Percentiles rank a stretch among this genome's conserved stretches.
Conservation (phyloP, 2,329 filamentous ascomycete genomes). For the Colletotrichum coccodes region DNA sequence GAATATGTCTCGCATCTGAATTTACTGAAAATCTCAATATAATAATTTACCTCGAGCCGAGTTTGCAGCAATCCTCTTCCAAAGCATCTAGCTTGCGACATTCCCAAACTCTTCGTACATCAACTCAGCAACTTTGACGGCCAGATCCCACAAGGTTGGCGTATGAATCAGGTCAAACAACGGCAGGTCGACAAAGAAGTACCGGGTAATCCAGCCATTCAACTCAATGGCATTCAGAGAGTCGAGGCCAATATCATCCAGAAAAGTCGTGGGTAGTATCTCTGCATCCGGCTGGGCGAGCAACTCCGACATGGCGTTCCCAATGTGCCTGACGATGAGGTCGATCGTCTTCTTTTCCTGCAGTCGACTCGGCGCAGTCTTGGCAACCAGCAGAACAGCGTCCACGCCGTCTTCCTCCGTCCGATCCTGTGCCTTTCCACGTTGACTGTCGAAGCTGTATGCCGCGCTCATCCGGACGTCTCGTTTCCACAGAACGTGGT, state of each 20-base stretch:
- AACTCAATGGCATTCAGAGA: slow-evolving; percentile 6
- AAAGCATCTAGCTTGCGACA: too few species aligned
- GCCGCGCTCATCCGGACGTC: background rate
- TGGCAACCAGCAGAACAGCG: background rate
- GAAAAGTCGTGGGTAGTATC: background rate
- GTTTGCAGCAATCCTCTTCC: too few species aligned
- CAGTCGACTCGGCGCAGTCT: background rate
- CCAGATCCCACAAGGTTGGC: background rate
- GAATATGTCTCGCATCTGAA: too few species aligned
- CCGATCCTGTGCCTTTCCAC: background rate
- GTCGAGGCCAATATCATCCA: slow-evolving; percentile 10
- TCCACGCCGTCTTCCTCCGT: too few species aligned
- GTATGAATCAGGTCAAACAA: slow-evolving; percentile 1
- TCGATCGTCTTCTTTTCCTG: background rate
- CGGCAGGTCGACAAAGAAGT: slow-evolving; percentile 4
- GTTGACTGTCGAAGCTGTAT: background rate
- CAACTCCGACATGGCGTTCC: background rate
- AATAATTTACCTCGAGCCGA: too few species aligned
- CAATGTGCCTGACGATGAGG: background rate
- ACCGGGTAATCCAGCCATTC: slow-evolving; percentile 4
- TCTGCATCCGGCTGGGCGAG: background rate
- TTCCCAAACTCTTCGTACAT: too few species aligned
- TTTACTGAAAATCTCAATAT: too few species aligned
- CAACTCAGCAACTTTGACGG: background rate
- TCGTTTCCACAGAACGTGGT: slow-evolving; percentile 1